Percentiles rank a stretch among this genome's conserved stretches.
These are phyloP conservation scores for Mortierella antarctica DNA, from an alignment of 192 early-diverging fungal genomes.

Conservation along the genomic window DNA sequence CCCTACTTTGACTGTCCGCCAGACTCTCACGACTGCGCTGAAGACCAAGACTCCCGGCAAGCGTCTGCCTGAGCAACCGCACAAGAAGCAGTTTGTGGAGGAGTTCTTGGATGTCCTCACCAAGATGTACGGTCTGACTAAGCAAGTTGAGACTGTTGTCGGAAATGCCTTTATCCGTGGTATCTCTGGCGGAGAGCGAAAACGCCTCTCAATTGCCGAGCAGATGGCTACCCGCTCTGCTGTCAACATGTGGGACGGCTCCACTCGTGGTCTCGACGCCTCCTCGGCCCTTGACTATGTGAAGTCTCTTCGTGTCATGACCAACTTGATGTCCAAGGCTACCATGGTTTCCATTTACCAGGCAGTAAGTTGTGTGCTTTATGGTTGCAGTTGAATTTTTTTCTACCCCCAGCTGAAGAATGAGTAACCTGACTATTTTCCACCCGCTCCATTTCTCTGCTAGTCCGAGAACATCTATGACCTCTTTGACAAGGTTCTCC, in stretches of 20 bases:
- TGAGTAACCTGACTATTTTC: not conserved
- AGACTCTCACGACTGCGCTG: slow-evolving; percentile 83
- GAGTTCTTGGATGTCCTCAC: slow-evolving; percentile 70
- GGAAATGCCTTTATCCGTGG: slow-evolving; percentile 82
- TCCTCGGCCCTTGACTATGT: slow-evolving; percentile 87
- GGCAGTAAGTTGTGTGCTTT: slow-evolving; percentile 70
- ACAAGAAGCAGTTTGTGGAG: slow-evolving; percentile 59
- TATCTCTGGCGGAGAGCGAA: slow-evolving; percentile 81
- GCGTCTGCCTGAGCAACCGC: slow-evolving; percentile 57
- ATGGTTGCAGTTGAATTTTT: not conserved
- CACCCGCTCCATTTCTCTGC: not conserved
- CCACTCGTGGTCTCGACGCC: slow-evolving; percentile 84
- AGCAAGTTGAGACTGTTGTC: slow-evolving; percentile 76
- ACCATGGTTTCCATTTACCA: slow-evolving; percentile 76
- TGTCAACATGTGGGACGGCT: slow-evolving; percentile 76
- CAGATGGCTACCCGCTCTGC: slow-evolving; percentile 70
- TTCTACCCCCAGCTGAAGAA: not conserved
- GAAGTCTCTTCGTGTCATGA: slow-evolving; percentile 78
- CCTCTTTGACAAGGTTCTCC: slow-evolving; percentile 76
- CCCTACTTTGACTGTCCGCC: slow-evolving; percentile 80
- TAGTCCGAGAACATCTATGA: slow-evolving; percentile 79
- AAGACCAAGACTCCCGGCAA: slow-evolving; percentile 78
- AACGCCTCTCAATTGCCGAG: slow-evolving; percentile 82
- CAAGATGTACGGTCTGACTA: slow-evolving; percentile 68
- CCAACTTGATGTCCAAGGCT: slow-evolving; percentile 75